These are phyloP conservation scores for Hypoxylon crocopeplum DNA, from an alignment of 495 filamentous ascomycete genomes.

Conservation along the genomic window DNA sequence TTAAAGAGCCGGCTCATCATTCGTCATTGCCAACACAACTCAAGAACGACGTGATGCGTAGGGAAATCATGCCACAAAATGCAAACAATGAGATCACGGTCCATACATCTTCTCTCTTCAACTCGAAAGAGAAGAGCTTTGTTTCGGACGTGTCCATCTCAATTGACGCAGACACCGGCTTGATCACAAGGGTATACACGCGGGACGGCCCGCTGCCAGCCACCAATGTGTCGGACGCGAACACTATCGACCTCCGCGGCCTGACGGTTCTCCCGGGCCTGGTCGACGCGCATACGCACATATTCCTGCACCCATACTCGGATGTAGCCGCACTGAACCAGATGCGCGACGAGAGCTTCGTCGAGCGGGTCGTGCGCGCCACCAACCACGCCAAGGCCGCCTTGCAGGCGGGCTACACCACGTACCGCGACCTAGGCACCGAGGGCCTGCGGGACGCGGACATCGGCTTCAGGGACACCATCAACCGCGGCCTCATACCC, in stretches of 20 bases:
- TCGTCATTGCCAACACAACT: no score
- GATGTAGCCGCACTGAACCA: constrained; percentile 52
- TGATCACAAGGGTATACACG: constrained; percentile 47
- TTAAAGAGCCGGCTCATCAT: no score
- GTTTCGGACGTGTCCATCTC: constrained; percentile 49
- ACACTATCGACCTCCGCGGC: constrained; percentile 54
- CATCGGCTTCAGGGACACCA: constrained; percentile 49
- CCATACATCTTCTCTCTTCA: constrained; percentile 57
- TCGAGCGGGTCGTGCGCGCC: constrained; percentile 58
- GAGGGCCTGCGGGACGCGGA: constrained; percentile 56
- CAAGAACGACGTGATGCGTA: not conserved
- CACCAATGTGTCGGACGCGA: constrained; percentile 3
- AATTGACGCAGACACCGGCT: constrained; percentile 46
- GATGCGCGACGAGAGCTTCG: constrained; percentile 57
- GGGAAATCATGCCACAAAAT: constrained; percentile 5
- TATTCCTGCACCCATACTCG: constrained; percentile 58
- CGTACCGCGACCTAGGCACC: constrained; percentile 61
- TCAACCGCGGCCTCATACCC: constrained; percentile 58
- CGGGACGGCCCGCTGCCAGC: constrained; percentile 33
- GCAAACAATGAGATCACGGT: constrained; percentile 38
- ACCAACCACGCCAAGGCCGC: constrained; percentile 57
- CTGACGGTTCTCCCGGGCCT: constrained; percentile 57
- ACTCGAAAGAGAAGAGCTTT: constrained; percentile 55
- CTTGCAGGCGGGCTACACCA: constrained; percentile 61
- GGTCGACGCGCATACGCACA: constrained; percentile 62